A percentile compares a stretch with the other conserved stretches of the same genome.
These are phyloP conservation scores for Trichoderma citrinoviride DNA, from an alignment of 2,329 filamentous ascomycete species.

Conservation along the genomic window DNA sequence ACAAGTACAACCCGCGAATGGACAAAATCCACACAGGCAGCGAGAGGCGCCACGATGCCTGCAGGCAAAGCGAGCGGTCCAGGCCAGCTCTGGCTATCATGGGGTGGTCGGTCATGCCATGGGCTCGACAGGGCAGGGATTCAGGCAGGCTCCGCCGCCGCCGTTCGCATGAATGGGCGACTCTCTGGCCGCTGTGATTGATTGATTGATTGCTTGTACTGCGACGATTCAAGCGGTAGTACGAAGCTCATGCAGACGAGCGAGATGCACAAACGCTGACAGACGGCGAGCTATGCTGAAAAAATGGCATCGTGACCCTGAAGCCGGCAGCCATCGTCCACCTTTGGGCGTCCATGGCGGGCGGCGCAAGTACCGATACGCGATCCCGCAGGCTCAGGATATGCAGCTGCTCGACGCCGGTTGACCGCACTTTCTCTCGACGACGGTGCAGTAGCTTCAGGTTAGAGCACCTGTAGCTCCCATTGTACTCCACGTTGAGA, in stretches of 20 bases:
- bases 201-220: neutral
- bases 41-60: neutral
- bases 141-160: slow-evolving; percentile 15
- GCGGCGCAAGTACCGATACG: neutral
- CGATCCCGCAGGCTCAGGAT: neutral
- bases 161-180: slow-evolving; percentile 21
- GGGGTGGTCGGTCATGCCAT: slow-evolving; percentile 18
- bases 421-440: slow-evolving; percentile 9
- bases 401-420: neutral
- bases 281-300: no score
- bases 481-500: neutral
- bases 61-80: neutral
- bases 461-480: neutral
- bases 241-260: neutral
- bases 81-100: neutral
- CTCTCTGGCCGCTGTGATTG: slow-evolving; percentile 2
- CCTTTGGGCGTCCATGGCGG: no score
- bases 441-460: slow-evolving; percentile 9
- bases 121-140: slow-evolving; percentile 17
- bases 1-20: no score
- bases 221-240: neutral
- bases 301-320: no score
- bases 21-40: neutral
- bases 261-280: neutral
- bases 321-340: no score